Base-by-base conservation (phyloP, 768 basidiomycete genomes). In the Leccinellum luteum region DNA sequence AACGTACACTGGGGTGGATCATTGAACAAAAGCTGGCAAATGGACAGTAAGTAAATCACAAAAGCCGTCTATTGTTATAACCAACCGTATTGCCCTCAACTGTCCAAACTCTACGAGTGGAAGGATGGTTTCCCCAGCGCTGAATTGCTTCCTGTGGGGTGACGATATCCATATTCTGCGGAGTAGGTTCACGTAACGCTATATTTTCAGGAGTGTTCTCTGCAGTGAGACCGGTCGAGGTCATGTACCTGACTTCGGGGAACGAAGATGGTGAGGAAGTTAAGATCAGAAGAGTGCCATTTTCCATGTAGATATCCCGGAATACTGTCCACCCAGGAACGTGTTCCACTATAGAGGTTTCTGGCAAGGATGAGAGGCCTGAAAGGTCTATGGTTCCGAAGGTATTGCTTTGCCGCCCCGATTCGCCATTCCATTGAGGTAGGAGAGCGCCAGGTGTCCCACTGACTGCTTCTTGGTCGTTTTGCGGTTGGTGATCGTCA, bases 301-400 rank as follows among this genome's bases (percentile, higher is more conserved):
- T 89, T 48, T 85, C 82, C 84, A 93, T 80, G 79, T 95, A 95
- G 4, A 95, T 68, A 68, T 93, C 86, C 27, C 81, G 80, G 71
- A 91, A 92, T 31, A 93, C 73, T 0, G 93, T 93, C 91, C 92
- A 94, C 41, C 92, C 92, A 28, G 86, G 86, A 5, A 85, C 86
- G 55, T 90, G 89, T 23, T 82, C 77, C 13, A 85, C 70, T 28
- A 90, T 66, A 14, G 78, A 74, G 0, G 88, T 89, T 48, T 78
- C 73, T 0, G 84, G 84, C 3, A 88, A 53, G 17, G 32, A 58
- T 32, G 59, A 55, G 15, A 59, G 51, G 6, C 54, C 56, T 23
- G 58, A 60, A 53, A 62, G 23, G 31, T 52, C 38, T n/a, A 12
- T 35, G 8, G 19, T 47, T 17, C 8, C 32, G 48, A 9, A 27